Evolutionary conservation across 495 filamentous ascomycete species (phyloP).

Genomic region (Annulohypoxylon stygium): DNA sequence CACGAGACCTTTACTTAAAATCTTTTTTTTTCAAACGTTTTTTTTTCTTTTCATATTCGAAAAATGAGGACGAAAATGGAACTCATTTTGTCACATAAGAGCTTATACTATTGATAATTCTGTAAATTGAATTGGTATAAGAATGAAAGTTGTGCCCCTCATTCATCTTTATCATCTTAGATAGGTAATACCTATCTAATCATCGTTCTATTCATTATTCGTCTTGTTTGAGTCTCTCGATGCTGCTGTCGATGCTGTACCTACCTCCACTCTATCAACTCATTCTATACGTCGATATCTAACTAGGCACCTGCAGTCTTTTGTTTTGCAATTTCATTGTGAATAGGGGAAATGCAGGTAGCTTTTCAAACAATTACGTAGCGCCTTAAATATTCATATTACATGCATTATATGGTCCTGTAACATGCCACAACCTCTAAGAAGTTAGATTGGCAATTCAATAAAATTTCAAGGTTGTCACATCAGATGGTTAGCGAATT

Average conservation of each 20-base stretch:
- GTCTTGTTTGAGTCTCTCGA: not conserved
- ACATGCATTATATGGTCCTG: conserved; percentile 38
- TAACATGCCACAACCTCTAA: conserved; percentile 28
- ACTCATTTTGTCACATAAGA: too few relatives aligned
- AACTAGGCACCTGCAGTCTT: not conserved
- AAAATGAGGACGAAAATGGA: too few relatives aligned
- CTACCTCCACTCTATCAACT: not conserved
- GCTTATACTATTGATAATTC: too few relatives aligned
- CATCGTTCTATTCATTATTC: not conserved
- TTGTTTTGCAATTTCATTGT: not conserved
- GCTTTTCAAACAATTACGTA: not conserved
- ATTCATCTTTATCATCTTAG: too few relatives aligned
- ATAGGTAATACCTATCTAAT: not conserved
- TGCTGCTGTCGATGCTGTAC: not conserved
- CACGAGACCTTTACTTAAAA: not conserved
- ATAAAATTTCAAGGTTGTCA: conserved; percentile 4
- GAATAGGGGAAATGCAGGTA: not conserved
- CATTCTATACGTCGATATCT: not conserved
- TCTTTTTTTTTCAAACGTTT: not conserved
- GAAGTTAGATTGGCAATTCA: conserved; percentile 16
- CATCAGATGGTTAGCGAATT: not conserved
- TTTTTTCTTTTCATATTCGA: too few relatives aligned
- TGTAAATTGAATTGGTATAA: too few relatives aligned
- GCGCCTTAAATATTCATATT: conserved; percentile 17
- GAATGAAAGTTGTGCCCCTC: too few relatives aligned